Evolutionary conservation across 2,329 filamentous ascomycete species (phyloP).

Genomic region (Tolypocladium nubicola): DNA sequence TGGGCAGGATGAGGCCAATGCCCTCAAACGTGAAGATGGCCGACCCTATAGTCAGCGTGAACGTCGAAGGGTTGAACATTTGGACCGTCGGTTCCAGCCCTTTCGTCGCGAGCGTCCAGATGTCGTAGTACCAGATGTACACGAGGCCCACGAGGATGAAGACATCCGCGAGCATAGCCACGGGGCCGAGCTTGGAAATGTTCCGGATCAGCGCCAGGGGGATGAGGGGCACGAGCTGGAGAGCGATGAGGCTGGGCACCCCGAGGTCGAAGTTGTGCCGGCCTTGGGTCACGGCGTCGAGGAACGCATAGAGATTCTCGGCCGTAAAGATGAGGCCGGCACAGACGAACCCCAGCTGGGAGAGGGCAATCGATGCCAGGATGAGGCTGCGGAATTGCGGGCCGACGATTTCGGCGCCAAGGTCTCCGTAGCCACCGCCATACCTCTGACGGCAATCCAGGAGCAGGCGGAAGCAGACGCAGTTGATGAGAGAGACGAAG

Average conservation of each 20-base stretch:
- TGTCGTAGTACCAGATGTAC: constrained; percentile 67
- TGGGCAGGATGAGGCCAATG: constrained; percentile 66
- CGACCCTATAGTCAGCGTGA: constrained; percentile 61
- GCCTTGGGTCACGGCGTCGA: constrained; percentile 47
- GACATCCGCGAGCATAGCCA: constrained; percentile 58
- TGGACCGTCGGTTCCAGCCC: constrained; percentile 52
- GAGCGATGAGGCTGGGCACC: constrained; percentile 45
- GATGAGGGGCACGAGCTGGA: constrained; percentile 55
- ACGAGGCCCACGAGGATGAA: constrained; percentile 61
- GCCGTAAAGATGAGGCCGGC: constrained; percentile 69
- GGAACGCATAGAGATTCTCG: constrained; percentile 60
- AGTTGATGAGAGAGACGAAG: constrained; percentile 53
- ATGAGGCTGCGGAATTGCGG: constrained; percentile 53
- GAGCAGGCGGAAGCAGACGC: constrained; percentile 61
- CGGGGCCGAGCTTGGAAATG: constrained; percentile 62
- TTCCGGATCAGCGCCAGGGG: constrained; percentile 62
- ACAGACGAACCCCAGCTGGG: constrained; percentile 69
- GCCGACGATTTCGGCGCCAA: constrained; percentile 57
- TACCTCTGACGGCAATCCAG: constrained; percentile 54
- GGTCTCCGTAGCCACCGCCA: constrained; percentile 64
- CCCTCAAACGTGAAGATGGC: constrained; percentile 73
- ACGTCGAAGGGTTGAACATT: constrained; percentile 59
- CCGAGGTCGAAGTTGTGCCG: constrained; percentile 41
- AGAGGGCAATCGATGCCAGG: constrained; percentile 59
- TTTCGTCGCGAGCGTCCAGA: constrained; percentile 39